phyloP scores from a whole-genome alignment of 108 stramenopile species.

The Epithemia pelagica region DNA sequence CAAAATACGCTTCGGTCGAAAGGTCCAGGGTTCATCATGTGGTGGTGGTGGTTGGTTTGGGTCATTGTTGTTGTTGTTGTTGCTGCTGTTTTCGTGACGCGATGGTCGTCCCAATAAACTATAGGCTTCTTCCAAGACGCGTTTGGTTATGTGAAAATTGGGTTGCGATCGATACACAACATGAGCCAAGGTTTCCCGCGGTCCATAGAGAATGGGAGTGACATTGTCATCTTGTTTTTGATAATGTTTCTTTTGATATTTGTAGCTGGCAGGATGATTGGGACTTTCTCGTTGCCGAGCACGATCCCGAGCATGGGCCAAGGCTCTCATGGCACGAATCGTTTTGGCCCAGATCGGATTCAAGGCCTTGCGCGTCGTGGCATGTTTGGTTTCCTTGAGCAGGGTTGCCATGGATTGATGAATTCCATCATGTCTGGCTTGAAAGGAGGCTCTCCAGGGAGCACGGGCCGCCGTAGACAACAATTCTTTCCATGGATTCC shows the following conservation, averaged over 20 bases:
- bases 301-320: constrained; percentile 37
- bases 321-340: constrained; percentile 15
- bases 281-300: constrained; percentile 30
- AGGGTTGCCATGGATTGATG: constrained; percentile 9
- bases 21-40: constrained; percentile 5
- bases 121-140: constrained; percentile 57
- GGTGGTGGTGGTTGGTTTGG: too few species aligned
- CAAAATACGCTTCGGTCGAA: constrained; percentile 50
- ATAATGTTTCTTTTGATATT: neutral
- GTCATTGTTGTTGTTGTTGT: too few species aligned
- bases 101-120: constrained; percentile 42
- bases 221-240: constrained; percentile 2
- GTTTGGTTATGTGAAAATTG: constrained; percentile 55
- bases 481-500: constrained; percentile 52
- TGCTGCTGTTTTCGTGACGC: too few species aligned
- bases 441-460: constrained; percentile 55
- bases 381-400: constrained; percentile 17
- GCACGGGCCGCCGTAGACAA: constrained; percentile 55
- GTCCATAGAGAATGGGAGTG: constrained; percentile 52
- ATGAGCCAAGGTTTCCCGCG: constrained; percentile 57
- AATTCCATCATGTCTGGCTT: constrained; percentile 10
- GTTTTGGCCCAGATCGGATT: constrained; percentile 16
- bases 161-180: constrained; percentile 50
- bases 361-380: constrained; percentile 33
- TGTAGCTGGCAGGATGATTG: neutral